These are phyloP conservation scores for Suillus weaverae DNA, from an alignment of 768 basidiomycete genomes.

Conservation along the genomic window DNA sequence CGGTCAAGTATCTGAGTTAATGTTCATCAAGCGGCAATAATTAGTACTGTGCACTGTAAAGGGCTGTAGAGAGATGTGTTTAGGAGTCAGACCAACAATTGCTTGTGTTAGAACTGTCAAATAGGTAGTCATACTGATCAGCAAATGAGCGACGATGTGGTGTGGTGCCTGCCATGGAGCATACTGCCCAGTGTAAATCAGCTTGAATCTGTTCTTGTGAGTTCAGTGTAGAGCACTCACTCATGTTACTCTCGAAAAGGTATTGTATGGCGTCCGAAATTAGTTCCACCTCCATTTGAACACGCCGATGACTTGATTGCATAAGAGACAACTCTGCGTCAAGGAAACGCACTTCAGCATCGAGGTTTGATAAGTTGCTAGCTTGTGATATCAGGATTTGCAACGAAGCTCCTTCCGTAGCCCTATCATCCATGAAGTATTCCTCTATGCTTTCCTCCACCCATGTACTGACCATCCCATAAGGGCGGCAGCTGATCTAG, in stretches of 20 bases:
- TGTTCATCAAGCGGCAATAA: too few species aligned
- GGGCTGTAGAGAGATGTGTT: too few species aligned
- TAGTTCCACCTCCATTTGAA: background rate
- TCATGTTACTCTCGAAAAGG: background rate
- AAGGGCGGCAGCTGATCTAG: background rate
- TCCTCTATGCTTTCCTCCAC: background rate
- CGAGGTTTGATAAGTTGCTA: background rate
- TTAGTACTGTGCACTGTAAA: too few species aligned
- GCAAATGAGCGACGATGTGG: too few species aligned
- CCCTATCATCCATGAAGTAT: background rate
- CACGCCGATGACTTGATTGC: background rate
- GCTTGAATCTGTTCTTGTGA: too few species aligned
- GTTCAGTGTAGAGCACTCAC: too few species aligned
- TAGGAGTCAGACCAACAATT: too few species aligned
- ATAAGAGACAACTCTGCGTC: background rate
- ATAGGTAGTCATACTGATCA: too few species aligned
- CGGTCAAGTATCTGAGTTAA: too few species aligned
- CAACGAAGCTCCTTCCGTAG: background rate
- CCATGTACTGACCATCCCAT: background rate
- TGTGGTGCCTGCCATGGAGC: slow-evolving; percentile 20
- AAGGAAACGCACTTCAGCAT: background rate
- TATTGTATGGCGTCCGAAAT: slow-evolving; percentile 12
- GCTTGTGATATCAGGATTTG: background rate
- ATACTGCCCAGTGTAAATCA: slow-evolving; percentile 15
- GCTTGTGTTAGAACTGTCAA: too few species aligned